Evolutionary conservation across 352 stramenopile species (phyloP).

Genomic region (Phytophthora idaei): DNA sequence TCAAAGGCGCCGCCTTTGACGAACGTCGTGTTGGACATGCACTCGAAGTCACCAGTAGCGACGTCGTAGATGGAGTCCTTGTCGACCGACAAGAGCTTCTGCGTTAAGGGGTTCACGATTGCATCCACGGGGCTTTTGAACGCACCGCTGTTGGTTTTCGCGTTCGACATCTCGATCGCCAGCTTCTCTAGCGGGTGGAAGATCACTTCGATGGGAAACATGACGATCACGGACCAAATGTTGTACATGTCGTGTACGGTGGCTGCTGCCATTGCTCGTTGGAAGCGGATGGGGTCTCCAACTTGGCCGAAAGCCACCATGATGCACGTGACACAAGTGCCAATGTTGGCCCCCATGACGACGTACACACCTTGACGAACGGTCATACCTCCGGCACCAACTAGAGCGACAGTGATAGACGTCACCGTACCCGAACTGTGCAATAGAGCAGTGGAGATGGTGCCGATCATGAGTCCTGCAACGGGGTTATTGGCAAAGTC

Average conservation of each 20-base stretch:
- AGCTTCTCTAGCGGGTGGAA: slow-evolving; percentile 61
- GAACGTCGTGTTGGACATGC: slow-evolving; percentile 31
- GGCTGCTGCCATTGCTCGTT: slow-evolving; percentile 56
- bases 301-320: slow-evolving; percentile 91
- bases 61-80: slow-evolving; percentile 41
- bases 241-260: slow-evolving; percentile 86
- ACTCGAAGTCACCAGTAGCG: slow-evolving; percentile 31
- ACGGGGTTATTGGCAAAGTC: slow-evolving; percentile 68
- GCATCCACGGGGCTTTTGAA: slow-evolving; percentile 49
- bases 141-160: slow-evolving; percentile 28
- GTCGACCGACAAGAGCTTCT: slow-evolving; percentile 36
- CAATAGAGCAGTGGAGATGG: slow-evolving; percentile 64
- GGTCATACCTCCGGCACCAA: slow-evolving; percentile 60
- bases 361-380: slow-evolving; percentile 85
- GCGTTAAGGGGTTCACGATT: slow-evolving; percentile 42
- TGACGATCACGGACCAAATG: slow-evolving; percentile 73
- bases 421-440: slow-evolving; percentile 77
- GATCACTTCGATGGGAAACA: slow-evolving; percentile 72
- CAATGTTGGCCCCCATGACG: slow-evolving; percentile 91
- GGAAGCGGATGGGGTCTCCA: slow-evolving; percentile 59
- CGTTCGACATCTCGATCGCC: slow-evolving; percentile 40
- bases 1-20: slow-evolving; percentile 43
- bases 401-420: slow-evolving; percentile 69
- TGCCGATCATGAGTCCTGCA: slow-evolving; percentile 73
- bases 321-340: slow-evolving; percentile 87